phyloP scores from a whole-genome alignment of 768 basidiomycete species.

The Phylloporus rhodoxanthus region DNA sequence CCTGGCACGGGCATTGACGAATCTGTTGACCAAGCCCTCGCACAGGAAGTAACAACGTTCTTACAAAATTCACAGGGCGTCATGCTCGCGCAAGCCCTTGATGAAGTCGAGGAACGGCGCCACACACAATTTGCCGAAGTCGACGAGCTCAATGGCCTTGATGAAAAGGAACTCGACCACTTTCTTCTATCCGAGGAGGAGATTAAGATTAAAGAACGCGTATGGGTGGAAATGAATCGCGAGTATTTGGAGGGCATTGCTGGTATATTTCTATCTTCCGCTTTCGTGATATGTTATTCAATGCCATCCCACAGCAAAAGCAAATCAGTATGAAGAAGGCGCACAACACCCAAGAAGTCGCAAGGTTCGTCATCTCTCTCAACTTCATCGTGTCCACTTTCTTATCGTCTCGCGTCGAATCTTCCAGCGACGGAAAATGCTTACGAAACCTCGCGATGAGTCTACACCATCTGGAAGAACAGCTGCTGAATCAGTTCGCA shows the following conservation, averaged over 20 bases:
- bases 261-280: constrained; percentile 34
- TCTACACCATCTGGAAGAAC: constrained; percentile 44
- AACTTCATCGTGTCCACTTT: constrained; percentile 25
- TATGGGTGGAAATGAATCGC: constrained; percentile 91
- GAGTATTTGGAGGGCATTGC: constrained; percentile 88
- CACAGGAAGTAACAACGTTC: constrained; percentile 65
- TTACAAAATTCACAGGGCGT: constrained; percentile 57
- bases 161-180: constrained; percentile 84
- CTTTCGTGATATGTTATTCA: constrained; percentile 36
- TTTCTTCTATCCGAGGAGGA: constrained; percentile 78
- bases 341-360: constrained; percentile 49
- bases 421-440: constrained; percentile 61
- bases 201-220: constrained; percentile 77
- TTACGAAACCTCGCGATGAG: constrained; percentile 65
- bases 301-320: constrained; percentile 56
- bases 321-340: constrained; percentile 44
- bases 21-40: constrained; percentile 54
- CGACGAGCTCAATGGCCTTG: constrained; percentile 70
- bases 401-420: constrained; percentile 7
- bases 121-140: constrained; percentile 42
- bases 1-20: constrained; percentile 46
- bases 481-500: constrained; percentile 32
- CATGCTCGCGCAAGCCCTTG: constrained; percentile 54
- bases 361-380: constrained; percentile 63
- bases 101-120: constrained; percentile 61